Base-by-base conservation (phyloP, 1,284 basidiomycete species). In the Rhodotorula sp. region DNA sequence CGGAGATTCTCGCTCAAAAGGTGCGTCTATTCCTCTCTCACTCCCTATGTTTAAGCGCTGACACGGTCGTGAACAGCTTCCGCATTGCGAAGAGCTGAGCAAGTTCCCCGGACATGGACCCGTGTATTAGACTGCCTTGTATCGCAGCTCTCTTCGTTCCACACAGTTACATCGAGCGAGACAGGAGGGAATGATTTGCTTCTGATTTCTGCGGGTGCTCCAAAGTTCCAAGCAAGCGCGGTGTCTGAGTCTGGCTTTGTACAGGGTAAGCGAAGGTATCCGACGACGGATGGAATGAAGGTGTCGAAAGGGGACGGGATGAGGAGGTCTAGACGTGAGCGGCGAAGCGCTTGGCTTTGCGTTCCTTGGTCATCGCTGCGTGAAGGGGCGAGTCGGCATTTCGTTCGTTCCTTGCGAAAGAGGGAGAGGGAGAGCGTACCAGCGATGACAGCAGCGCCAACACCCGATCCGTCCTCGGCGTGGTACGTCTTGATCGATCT, bases 381-480 rank as follows among this genome's bases (percentile, higher is more conserved):
- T 16, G 10, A 34, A 5, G 34, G 34, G n/a, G 30, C 44, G 30
- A 18, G 52, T 26, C 24, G 46, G 26, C 22, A 30, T 28, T 20
- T 31, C 44, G 60, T n/a, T 65, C 62, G 37, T 62, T 58, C 10
- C 13, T 53, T 63, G 47, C 48, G 59, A n/a, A n/a, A 58, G 24
- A 47, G 20, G 58, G 47, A 65, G 24, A 28, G 34, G n/a, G n/a
- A 51, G 50, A 8, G 82, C 87, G 74, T 70, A 90, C 91, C 90
- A 47, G 92, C 94, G 75, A 97, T 95, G 79, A 97, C 94, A 6
- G 92, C 93, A 75, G 89, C 91, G n/a, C 94, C 94, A 51, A 96
- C 93, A 75, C 94, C 94, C 71, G 90, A 92, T 62, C 94, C 94
- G 78, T 96, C 94, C 80, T 97, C 94, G 24, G 94, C 94, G 76